Conservation (phyloP, 495 filamentous ascomycete species). For the Trichoderma asperelloides region DNA sequence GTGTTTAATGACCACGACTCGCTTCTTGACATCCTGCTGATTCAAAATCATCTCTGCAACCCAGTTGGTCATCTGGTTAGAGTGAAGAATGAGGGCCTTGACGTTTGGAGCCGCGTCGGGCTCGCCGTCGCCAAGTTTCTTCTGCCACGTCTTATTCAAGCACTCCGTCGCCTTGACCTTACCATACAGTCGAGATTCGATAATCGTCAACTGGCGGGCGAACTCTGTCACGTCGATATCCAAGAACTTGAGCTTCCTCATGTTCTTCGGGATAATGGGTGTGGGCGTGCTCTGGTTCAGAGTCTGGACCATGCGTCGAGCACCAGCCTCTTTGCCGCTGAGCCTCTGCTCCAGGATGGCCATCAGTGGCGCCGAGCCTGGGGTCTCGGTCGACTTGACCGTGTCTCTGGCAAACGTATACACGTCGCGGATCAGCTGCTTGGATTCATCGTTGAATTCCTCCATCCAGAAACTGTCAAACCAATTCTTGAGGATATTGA, state of each 20-base stretch:
- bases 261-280: constrained; percentile 94
- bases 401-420: constrained; percentile 86
- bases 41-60: constrained; percentile 99
- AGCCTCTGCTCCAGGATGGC: constrained; percentile 78
- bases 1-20: constrained; percentile 96
- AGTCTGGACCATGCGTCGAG: constrained; percentile 78
- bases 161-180: constrained; percentile 95
- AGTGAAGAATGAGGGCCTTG: constrained; percentile 91
- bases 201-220: constrained; percentile 91
- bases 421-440: constrained; percentile 76
- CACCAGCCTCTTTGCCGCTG: constrained; percentile 76
- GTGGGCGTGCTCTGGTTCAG: constrained; percentile 67
- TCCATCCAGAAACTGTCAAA: constrained; percentile 99
- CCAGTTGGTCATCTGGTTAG: constrained; percentile 98
- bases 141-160: constrained; percentile 97
- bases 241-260: constrained; percentile 98
- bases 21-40: constrained; percentile 86
- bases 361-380: constrained; percentile 72
- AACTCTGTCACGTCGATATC: constrained; percentile 96
- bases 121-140: constrained; percentile 74
- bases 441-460: constrained; percentile 69
- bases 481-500: constrained; percentile 97
- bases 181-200: constrained; percentile 87
- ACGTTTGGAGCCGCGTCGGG: constrained; percentile 89
- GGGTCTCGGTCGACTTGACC: constrained; percentile 85